Conservation (phyloP, 768 basidiomycete genomes). For the Phaeotremella skinneri region DNA sequence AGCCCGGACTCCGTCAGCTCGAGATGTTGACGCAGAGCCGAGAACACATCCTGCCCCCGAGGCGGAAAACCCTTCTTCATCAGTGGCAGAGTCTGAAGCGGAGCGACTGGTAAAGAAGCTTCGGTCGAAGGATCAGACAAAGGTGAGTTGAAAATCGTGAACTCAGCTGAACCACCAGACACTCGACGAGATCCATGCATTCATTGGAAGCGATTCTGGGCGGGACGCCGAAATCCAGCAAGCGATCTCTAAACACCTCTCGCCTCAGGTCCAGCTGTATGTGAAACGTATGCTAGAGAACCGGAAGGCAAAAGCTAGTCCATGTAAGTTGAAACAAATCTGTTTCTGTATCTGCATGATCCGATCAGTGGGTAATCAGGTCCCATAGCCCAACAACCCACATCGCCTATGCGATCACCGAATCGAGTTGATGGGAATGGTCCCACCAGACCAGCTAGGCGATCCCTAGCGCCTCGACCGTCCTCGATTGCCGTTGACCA, state of each 20-base stretch:
- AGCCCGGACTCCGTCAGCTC: background rate
- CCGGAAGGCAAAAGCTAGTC: conserved; percentile 27
- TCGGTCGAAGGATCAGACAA: conserved; percentile 69
- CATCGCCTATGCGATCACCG: conserved; percentile 22
- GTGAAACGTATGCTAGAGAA: conserved; percentile 36
- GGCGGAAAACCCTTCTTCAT: conserved; percentile 39
- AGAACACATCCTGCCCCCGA: background rate
- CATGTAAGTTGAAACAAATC: conserved; percentile 13
- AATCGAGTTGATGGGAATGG: conserved; percentile 14
- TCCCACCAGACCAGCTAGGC: conserved; percentile 10
- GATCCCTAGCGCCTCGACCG: conserved; percentile 34
- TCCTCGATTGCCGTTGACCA: conserved; percentile 31
- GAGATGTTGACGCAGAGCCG: conserved; percentile 1
- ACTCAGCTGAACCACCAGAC: conserved; percentile 57
- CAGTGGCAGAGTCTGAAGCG: conserved; percentile 65
- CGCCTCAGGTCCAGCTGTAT: conserved; percentile 34
- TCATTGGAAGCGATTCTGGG: conserved; percentile 79
- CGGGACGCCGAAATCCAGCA: conserved; percentile 41
- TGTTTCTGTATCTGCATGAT: conserved; percentile 21
- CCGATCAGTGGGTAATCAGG: no score
- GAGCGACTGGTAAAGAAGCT: conserved; percentile 78
- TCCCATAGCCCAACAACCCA: background rate
- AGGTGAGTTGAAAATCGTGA: conserved; percentile 19
- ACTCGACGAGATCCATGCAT: conserved; percentile 89
- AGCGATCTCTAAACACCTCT: conserved; percentile 28